Conservation (phyloP, 768 basidiomycete species). For the Floccularia luteovirens region DNA sequence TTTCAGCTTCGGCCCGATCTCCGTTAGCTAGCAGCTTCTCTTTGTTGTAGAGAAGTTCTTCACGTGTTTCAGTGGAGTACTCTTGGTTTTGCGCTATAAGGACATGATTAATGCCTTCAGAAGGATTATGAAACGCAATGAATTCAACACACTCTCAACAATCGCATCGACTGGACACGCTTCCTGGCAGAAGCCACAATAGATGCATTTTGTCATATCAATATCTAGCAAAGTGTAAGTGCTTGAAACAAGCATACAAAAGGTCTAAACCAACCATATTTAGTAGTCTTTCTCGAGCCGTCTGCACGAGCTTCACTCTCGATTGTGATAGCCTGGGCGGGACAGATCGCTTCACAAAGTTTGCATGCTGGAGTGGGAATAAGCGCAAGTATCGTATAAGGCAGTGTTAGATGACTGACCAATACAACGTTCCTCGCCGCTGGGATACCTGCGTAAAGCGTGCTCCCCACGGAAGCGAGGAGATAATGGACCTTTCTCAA, state of each 20-base stretch:
- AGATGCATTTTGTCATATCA: conserved; percentile 99
- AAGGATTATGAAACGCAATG: background rate
- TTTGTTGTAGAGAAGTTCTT: conserved; percentile 98
- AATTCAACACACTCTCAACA: conserved; percentile 85
- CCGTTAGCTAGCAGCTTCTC: conserved; percentile 97
- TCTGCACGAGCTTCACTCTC: conserved; percentile 96
- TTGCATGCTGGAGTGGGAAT: conserved; percentile 70
- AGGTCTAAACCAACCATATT: conserved; percentile 64
- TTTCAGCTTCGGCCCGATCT: conserved; percentile 94
- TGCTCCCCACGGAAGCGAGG: conserved; percentile 99
- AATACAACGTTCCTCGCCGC: conserved; percentile 97
- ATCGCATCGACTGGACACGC: conserved; percentile 99
- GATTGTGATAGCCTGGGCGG: conserved; percentile 98
- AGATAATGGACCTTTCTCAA: conserved; percentile 96
- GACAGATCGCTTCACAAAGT: conserved; percentile 98
- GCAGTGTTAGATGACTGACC: conserved; percentile 43
- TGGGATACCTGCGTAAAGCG: conserved; percentile 92
- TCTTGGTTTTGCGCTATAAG: conserved; percentile 90
- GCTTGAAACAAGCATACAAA: conserved; percentile 1
- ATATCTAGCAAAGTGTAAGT: conserved; percentile 54
- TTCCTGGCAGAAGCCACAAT: conserved; percentile 99
- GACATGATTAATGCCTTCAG: conserved; percentile 2
- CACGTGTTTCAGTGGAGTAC: conserved; percentile 94
- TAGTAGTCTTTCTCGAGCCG: conserved; percentile 93
- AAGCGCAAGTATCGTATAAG: conserved; percentile 2